Percentiles rank a stretch among this genome's conserved stretches.
Evolutionary conservation across 192 early-diverging fungal genomes (phyloP).

Genomic region (Podochytrium sp.): DNA sequence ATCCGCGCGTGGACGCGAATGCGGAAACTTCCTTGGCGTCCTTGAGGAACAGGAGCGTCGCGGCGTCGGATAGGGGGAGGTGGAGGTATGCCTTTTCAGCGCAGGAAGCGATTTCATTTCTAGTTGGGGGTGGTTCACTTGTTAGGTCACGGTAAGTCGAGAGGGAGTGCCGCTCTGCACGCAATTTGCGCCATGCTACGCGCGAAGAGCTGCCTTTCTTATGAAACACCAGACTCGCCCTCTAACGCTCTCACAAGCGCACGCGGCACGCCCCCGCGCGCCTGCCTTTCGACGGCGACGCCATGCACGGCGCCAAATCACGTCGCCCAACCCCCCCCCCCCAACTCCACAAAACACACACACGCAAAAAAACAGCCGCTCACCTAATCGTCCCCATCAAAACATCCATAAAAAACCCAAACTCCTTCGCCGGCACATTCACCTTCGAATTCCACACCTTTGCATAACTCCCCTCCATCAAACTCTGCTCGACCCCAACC

Average conservation of each 20-base stretch:
- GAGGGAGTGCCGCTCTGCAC: too few relatives aligned
- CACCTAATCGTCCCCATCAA: slow-evolving; percentile 91
- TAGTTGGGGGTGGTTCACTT: too few relatives aligned
- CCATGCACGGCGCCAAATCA: slow-evolving; percentile 25
- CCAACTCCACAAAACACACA: neutral
- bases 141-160: too few relatives aligned
- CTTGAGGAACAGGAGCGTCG: slow-evolving; percentile 90
- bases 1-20: slow-evolving; percentile 80
- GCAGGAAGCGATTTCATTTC: slow-evolving; percentile 95
- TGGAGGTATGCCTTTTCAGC: slow-evolving; percentile 90
- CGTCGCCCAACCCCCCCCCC: neutral
- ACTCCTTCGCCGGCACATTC: slow-evolving; percentile 90
- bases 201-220: too few relatives aligned
- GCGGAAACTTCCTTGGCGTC: slow-evolving; percentile 76
- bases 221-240: too few relatives aligned
- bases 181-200: too few relatives aligned
- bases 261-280: too few relatives aligned
- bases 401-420: slow-evolving; percentile 92
- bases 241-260: too few relatives aligned
- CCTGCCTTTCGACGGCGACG: too few relatives aligned
- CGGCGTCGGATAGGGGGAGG: slow-evolving; percentile 86
- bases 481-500: slow-evolving; percentile 89
- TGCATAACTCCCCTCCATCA: slow-evolving; percentile 99
- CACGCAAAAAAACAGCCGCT: neutral
- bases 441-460: slow-evolving; percentile 91